Base-by-base conservation (phyloP, 208 protist species). In the Leishmania guyanensis region DNA sequence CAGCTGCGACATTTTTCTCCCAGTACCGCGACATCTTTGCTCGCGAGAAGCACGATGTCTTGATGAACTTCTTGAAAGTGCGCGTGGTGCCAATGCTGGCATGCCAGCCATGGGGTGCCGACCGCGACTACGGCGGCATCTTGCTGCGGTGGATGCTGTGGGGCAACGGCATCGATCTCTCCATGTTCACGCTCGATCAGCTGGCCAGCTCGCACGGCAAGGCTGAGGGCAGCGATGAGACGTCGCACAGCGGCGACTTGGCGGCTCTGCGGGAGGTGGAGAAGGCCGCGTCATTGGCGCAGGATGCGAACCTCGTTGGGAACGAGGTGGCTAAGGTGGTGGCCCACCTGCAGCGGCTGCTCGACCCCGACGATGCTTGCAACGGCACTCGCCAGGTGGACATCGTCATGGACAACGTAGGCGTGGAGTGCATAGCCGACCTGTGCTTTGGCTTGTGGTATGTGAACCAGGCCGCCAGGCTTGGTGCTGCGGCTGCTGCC, bases 321-420 rank as follows among this genome's bases (percentile, higher is more conserved):
- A 96, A 96, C 77, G 88, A 97, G 51, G 54, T 89, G 46, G 83
- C 62, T 1, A 78, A 54, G 20, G 75, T 94, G 43, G 87, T 79
- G 75, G 78, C 65, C 51, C 87, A 91, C 78, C 81, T 96, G 56
- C 54, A 81, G 43, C 69, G 75, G 5, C 83, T 87, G 50, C 83
- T 92, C 10, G 75, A 88, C 56, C 79, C 64, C 48, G 54, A 48
- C 26, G 75, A 89, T 33, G 17, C 51, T 8, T 65, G 29, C 54
- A 81, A 83, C 78, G 62, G 64, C 46, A 46, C 77, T 36, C 78
- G 75, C 16, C 80, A 85, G 72, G 69, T 97, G 48, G 91, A 97
- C 78, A 93, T 97, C 75, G 93, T 97, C 33, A 95, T 95, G 87
- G 94, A 97, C 84, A 97, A 97, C 83, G 90, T 94, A 54, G 94